Evolutionary conservation across 192 early-diverging fungal species (phyloP).

Genomic region (Podila minutissima): DNA sequence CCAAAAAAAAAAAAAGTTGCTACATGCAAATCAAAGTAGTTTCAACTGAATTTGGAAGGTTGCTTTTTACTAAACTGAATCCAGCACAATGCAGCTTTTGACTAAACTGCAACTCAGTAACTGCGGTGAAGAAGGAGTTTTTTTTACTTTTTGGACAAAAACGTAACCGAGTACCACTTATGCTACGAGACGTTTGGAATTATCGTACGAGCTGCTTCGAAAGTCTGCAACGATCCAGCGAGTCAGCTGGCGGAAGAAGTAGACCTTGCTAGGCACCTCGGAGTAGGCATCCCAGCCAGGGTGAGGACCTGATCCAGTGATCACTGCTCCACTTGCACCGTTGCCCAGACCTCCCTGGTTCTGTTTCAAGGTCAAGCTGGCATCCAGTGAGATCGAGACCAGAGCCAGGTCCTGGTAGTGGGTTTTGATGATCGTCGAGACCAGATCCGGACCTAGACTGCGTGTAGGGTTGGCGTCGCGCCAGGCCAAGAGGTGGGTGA

Average conservation of each 20-base stretch:
- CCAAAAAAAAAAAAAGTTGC: too few relatives aligned
- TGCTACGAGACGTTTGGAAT: slow-evolving; percentile 1
- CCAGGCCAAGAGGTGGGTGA: slow-evolving; percentile 36
- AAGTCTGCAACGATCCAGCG: slow-evolving; percentile 38
- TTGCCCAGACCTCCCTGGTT: not conserved
- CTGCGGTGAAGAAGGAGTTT: too few relatives aligned
- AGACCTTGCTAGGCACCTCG: slow-evolving; percentile 35
- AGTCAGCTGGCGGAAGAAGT: slow-evolving; percentile 41
- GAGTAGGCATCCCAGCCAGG: slow-evolving; percentile 45
- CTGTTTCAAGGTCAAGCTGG: slow-evolving; percentile 12
- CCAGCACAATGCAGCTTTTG: too few relatives aligned
- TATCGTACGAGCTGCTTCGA: slow-evolving; percentile 11
- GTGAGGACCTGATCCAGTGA: slow-evolving; percentile 19
- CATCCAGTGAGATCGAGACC: slow-evolving; percentile 27
- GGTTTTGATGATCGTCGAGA: slow-evolving; percentile 35
- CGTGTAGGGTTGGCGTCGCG: slow-evolving; percentile 40
- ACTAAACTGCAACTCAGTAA: too few relatives aligned
- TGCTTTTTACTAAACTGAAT: too few relatives aligned
- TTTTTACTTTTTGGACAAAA: too few relatives aligned
- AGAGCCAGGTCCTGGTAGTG: slow-evolving; percentile 44
- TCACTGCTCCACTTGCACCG: not conserved
- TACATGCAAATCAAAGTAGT: too few relatives aligned
- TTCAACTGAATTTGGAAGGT: too few relatives aligned
- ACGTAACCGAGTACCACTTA: not conserved
- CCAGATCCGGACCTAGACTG: slow-evolving; percentile 43